Evolutionary conservation across 352 stramenopile species (phyloP), one percentile per base, ranked within the genome.

Genomic region (Pythium brachiatum): DNA sequence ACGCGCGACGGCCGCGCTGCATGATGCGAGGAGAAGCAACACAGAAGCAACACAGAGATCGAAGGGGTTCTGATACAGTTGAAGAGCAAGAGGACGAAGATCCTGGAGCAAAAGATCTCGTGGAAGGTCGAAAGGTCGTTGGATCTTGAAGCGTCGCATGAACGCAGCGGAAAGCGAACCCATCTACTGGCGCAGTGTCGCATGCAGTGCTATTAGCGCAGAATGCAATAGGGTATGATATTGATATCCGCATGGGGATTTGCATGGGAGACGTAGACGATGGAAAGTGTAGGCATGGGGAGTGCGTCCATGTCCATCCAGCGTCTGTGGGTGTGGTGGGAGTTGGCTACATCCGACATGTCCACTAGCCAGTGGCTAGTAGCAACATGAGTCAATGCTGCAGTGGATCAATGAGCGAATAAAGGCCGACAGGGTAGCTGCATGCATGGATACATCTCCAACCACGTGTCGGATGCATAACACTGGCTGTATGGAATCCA

Each of bases 1-100:
- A 60, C 29, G 32, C 47, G 3, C 57, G 63, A 6, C 51, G 51
- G 32, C n/a, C 41, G 21, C 54, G 61, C 39, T 66, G 44, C 43
- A 53, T 53, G 25, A 12, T 57, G 23, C n/a, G n/a, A n/a, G n/a
- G n/a, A n/a, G n/a, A 32, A 39, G 26, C 13, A 54, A 11, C 8
- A n/a, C 15, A 18, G 34, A 41, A 41, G 34, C 9, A 34, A 34
- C 29, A 5, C 29, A 34, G 29, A 34, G 29, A 34, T 34, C 29
- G 29, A 9, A 11, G 29, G 29, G 5, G 29, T 34, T 34, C 29
- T 34, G 29, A 34, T 34, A 34, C n/a, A n/a, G n/a, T n/a, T n/a
- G n/a, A n/a, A n/a, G n/a, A n/a, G n/a, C n/a, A n/a, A n/a, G n/a
- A n/a, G n/a, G n/a, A n/a, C n/a, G n/a, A n/a, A n/a, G n/a, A n/a